Evolutionary conservation across 2,329 filamentous ascomycete species (phyloP).

Genomic region (Fusarium pininemorale): DNA sequence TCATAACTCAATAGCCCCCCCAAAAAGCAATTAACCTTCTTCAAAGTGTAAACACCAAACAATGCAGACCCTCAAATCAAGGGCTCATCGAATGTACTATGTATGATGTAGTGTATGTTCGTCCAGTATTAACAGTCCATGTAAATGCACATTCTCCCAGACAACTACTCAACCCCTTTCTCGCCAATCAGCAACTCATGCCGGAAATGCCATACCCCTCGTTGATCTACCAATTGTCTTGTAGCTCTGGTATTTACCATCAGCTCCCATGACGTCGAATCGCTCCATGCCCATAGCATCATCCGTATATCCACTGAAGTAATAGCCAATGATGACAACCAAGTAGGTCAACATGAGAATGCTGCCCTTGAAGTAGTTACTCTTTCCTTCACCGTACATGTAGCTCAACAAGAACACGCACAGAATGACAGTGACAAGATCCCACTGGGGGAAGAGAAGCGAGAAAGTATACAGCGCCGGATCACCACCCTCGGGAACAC

Average conservation of each 20-base stretch:
- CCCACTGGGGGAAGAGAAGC: constrained; percentile 97
- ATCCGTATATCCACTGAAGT: constrained; percentile 72
- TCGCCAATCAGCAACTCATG: constrained; percentile 12
- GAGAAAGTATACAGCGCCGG: constrained; percentile 74
- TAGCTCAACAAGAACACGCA: constrained; percentile 97
- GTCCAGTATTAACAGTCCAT: constrained; percentile 25
- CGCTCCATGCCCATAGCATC: constrained; percentile 56
- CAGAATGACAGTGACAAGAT: constrained; percentile 96
- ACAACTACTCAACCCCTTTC: not conserved
- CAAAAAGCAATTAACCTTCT: constrained; percentile 6
- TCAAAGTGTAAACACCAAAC: constrained; percentile 14
- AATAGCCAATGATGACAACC: constrained; percentile 92
- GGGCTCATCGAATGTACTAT: constrained; percentile 13
- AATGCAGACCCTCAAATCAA: constrained; percentile 1
- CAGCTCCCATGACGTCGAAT: constrained; percentile 63
- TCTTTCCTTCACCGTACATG: constrained; percentile 98
- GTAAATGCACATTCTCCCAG: constrained; percentile 3
- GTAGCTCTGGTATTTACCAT: constrained; percentile 61
- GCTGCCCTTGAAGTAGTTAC: constrained; percentile 99
- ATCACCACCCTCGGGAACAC: constrained; percentile 49
- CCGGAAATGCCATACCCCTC: constrained; percentile 43
- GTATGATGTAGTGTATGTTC: constrained; percentile 29
- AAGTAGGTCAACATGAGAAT: constrained; percentile 93
- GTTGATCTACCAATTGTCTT: constrained; percentile 63
- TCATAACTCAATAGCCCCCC: not conserved